Evolutionary conservation across 1,284 basidiomycete genomes (phyloP), one percentile per base, ranked within the genome.

Genomic region (Heterobasidion parviporum): DNA sequence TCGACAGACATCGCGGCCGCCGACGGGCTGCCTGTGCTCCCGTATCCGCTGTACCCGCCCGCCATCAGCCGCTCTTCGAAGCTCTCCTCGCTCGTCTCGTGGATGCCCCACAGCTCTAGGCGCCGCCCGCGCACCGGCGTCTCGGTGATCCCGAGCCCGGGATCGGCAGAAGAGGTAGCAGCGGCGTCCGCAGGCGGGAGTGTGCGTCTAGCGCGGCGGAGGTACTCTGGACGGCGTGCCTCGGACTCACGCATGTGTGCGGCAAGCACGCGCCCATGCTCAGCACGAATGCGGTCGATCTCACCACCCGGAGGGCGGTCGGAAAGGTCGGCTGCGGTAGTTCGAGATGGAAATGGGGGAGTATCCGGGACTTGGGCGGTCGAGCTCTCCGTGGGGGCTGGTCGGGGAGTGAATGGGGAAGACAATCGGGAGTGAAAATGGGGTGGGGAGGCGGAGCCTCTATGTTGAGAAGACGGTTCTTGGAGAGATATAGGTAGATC

Each of bases 51-150:
- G 65, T 89, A 89, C 10, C 87, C 86, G 26, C 86, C 84, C 32
- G 85, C 85, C 78, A 89, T 85, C 44, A 89, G 67, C 61, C 85
- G 85, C 68, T 89, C 85, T 64, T 89, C 87, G 61, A 90, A 89
- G 64, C 85, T 88, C 69, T 89, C 87, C 54, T 87, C 87, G 8
- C 84, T 86, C 0, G 87, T 89, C 68, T 87, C 84, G 66, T 87
- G 87, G 67, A 90, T 89, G 35, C 61, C 60, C 56, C 60, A 61
- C 36, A 90, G 66, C 61, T 81, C 82, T 43, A 89, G 69, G 54
- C 86, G 73, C 53, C 87, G 73, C 0, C 87, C 88, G 68, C 84
- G 87, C 53, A 74, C 67, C 0, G 87, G 86, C 62, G 80, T 87
- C 59, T 83, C 80, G 59, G 74, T 77, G 41, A 89, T 80, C 12